phyloP scores from a whole-genome alignment of 2,329 filamentous ascomycete species.

The Dactylellina drechsleri region DNA sequence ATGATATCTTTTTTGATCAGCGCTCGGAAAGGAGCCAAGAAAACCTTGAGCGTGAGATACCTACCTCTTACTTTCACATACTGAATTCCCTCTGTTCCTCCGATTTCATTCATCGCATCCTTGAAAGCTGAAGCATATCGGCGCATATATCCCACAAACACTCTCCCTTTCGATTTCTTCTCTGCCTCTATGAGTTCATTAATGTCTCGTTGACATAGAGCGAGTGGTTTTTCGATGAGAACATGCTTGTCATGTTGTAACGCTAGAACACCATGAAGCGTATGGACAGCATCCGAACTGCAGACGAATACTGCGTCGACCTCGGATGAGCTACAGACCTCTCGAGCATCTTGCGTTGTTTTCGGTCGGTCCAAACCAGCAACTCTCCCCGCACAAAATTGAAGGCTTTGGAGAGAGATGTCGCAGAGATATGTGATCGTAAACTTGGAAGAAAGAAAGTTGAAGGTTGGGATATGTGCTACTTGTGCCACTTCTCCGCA shows the following conservation, averaged over 20 bases:
- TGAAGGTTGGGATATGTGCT: conserved; percentile 67
- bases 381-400: conserved; percentile 60
- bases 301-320: conserved; percentile 69
- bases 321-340: conserved; percentile 63
- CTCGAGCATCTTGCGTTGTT: conserved; percentile 61
- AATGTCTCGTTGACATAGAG: conserved; percentile 65
- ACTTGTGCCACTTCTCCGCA: conserved; percentile 67
- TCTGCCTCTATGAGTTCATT: conserved; percentile 67
- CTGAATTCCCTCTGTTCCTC: conserved; percentile 65
- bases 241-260: conserved; percentile 68
- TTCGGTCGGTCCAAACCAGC: conserved; percentile 47
- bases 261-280: conserved; percentile 66
- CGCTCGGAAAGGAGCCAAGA: too few relatives aligned
- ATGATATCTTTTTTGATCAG: conserved; percentile 63
- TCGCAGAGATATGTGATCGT: conserved; percentile 67
- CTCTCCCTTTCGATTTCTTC: conserved; percentile 61
- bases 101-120: conserved; percentile 68
- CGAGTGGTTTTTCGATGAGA: conserved; percentile 71
- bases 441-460: conserved; percentile 64
- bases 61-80: conserved; percentile 66
- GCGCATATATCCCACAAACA: conserved; percentile 72
- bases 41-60: conserved; percentile 8
- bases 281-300: conserved; percentile 68
- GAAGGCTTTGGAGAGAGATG: conserved; percentile 63
- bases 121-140: conserved; percentile 70